Base-by-base conservation (phyloP, 805 yeast species). In the Wickerhamomyces hampshirensis region DNA sequence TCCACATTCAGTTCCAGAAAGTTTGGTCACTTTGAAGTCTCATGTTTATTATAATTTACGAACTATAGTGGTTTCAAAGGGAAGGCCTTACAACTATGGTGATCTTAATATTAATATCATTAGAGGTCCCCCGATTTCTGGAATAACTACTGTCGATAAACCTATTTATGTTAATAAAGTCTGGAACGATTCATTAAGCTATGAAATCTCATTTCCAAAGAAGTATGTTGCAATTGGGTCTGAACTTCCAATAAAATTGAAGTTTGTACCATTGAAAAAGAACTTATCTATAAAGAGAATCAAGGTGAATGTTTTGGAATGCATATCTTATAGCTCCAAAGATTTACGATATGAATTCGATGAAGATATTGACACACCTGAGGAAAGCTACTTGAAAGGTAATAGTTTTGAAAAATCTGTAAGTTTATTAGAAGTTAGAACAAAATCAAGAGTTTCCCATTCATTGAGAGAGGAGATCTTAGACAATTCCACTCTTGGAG, bases 121-220 rank as follows among this genome's bases (percentile, higher is more conserved):
- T 1, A 59, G 73, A 42, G 62, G 64, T 0, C 72, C 72, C 2
- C 73, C 73, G 5, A 47, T 51, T 7, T 43, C 46, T 5, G 65
- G 66, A 1, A 41, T 57, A 2, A 58, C 68, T 0, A 63, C 70
- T 1, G 61, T 62, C 5, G 81, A 83, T 52, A 84, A 82, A 51
- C 87, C 94, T 0, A 73, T 84, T 13, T 83, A 79, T 55, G 86
- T 84, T 24, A 82, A 80, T 53, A 68, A 84, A 43, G 69, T 77
- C 1, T 84, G 93, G 93, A 76, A 77, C 47, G 80, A 82, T 37
- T 57, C 86, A 0, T 58, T 84, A 26, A 77, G 77, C 38, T 84
- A 84, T 57, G 82, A 82, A 44, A 69, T 84, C 12, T 73, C 87
- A 0, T 70, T 84, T 40, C 88, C 89, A 0, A 70, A 70, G 39